Evolutionary conservation across 1,284 basidiomycete species (phyloP).

Genomic region (Irpex sp.): DNA sequence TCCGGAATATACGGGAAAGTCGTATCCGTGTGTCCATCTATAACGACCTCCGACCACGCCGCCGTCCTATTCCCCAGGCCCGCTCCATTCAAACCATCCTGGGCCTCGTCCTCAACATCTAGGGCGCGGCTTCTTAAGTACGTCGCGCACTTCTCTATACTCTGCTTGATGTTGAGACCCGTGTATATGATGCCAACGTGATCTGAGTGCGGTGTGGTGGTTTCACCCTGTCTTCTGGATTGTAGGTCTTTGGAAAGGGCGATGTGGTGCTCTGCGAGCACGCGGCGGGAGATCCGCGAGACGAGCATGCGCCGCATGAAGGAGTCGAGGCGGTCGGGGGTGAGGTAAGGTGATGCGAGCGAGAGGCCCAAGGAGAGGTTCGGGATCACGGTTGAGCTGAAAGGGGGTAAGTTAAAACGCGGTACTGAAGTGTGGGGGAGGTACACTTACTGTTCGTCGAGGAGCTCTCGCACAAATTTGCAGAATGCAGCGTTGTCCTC

Average conservation of each 20-base stretch:
- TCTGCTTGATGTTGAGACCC: slow-evolving; percentile 61
- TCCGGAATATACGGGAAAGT: slow-evolving; percentile 84
- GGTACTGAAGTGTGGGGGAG: neutral
- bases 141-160: slow-evolving; percentile 62
- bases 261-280: slow-evolving; percentile 87
- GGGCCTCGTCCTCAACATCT: slow-evolving; percentile 34
- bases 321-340: slow-evolving; percentile 75
- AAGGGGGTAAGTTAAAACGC: slow-evolving; percentile 5
- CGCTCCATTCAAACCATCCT: neutral
- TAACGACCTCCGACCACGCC: slow-evolving; percentile 58
- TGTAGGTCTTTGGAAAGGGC: slow-evolving; percentile 64
- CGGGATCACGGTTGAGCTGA: slow-evolving; percentile 70
- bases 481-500: slow-evolving; percentile 81
- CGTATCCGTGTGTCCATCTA: slow-evolving; percentile 72
- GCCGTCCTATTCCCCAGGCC: slow-evolving; percentile 23
- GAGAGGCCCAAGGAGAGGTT: slow-evolving; percentile 73
- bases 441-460: slow-evolving; percentile 70
- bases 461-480: slow-evolving; percentile 56
- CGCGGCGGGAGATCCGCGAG: slow-evolving; percentile 84
- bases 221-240: slow-evolving; percentile 25
- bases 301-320: slow-evolving; percentile 91
- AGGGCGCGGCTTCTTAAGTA: slow-evolving; percentile 52
- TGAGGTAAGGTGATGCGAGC: slow-evolving; percentile 71
- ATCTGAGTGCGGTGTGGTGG: slow-evolving; percentile 33
- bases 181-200: slow-evolving; percentile 89